phyloP scores from a whole-genome alignment of 2,329 filamentous ascomycete genomes.

The Thyridium curvatum region DNA sequence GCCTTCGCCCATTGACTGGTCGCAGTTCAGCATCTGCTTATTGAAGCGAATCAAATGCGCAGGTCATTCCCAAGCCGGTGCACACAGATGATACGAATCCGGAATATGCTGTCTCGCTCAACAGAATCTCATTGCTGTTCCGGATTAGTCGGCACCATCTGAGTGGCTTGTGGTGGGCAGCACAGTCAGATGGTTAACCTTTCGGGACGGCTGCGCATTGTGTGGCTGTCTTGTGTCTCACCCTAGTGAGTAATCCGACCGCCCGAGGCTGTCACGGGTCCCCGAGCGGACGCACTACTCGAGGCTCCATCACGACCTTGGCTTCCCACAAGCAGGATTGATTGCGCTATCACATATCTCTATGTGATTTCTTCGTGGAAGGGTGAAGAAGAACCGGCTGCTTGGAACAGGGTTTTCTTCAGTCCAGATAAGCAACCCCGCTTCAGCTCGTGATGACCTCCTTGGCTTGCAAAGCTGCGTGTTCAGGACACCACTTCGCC shows the following conservation, averaged over 20 bases:
- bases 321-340: too few species aligned
- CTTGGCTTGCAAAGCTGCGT: too few species aligned
- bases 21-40: slow-evolving; percentile 2
- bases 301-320: background rate
- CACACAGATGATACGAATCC: background rate
- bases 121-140: background rate
- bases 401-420: too few species aligned
- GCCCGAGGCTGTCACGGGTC: background rate
- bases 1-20: slow-evolving; percentile 7
- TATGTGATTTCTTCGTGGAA: too few species aligned
- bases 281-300: background rate
- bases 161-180: slow-evolving; percentile 4
- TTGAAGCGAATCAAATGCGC: background rate
- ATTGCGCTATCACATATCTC: too few species aligned
- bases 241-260: background rate
- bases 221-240: slow-evolving; percentile 1
- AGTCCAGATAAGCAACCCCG: too few species aligned
- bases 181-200: slow-evolving; percentile 5
- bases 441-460: too few species aligned
- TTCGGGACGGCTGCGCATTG: background rate
- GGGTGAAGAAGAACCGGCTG: too few species aligned
- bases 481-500: too few species aligned
- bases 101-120: too few species aligned
- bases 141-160: background rate
- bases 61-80: slow-evolving; percentile 1